Percentiles rank a stretch among this genome's conserved stretches.
Conservation (phyloP, 2,329 filamentous ascomycete genomes). For the Ascochyta pisi region DNA sequence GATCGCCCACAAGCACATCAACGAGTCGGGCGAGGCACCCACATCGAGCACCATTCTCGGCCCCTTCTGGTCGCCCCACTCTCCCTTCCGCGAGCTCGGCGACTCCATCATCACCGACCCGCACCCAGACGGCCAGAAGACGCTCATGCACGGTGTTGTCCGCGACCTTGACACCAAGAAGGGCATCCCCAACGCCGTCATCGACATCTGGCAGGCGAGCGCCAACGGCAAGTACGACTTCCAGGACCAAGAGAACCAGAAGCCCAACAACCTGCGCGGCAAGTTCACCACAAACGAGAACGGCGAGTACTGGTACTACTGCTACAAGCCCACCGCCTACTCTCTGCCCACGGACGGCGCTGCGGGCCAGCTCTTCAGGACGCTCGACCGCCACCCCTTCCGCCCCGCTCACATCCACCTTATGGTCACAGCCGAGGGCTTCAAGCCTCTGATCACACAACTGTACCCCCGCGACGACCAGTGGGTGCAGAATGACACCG, state of each 20-base stretch:
- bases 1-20: slow-evolving; percentile 69
- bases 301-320: slow-evolving; percentile 76
- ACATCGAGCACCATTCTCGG: slow-evolving; percentile 80
- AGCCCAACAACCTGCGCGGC: slow-evolving; percentile 76
- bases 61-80: slow-evolving; percentile 78
- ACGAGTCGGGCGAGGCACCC: slow-evolving; percentile 66
- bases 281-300: slow-evolving; percentile 76
- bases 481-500: slow-evolving; percentile 64
- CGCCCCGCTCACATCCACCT: slow-evolving; percentile 68
- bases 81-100: slow-evolving; percentile 73
- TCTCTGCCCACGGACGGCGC: slow-evolving; percentile 70
- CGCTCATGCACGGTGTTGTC: slow-evolving; percentile 73
- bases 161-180: slow-evolving; percentile 69
- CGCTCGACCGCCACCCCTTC: slow-evolving; percentile 66
- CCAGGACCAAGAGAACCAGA: slow-evolving; percentile 75
- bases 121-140: slow-evolving; percentile 63
- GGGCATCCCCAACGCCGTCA: slow-evolving; percentile 71
- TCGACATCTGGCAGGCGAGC: slow-evolving; percentile 81
- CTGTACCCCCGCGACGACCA: slow-evolving; percentile 66
- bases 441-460: slow-evolving; percentile 64
- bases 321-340: slow-evolving; percentile 76
- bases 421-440: slow-evolving; percentile 62
- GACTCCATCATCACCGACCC: slow-evolving; percentile 70
- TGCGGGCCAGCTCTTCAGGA: slow-evolving; percentile 59
- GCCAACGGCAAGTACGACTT: slow-evolving; percentile 79